These are phyloP conservation scores for Calonectria crousiana DNA, from an alignment of 2,329 filamentous ascomycete genomes.

Conservation along the genomic window DNA sequence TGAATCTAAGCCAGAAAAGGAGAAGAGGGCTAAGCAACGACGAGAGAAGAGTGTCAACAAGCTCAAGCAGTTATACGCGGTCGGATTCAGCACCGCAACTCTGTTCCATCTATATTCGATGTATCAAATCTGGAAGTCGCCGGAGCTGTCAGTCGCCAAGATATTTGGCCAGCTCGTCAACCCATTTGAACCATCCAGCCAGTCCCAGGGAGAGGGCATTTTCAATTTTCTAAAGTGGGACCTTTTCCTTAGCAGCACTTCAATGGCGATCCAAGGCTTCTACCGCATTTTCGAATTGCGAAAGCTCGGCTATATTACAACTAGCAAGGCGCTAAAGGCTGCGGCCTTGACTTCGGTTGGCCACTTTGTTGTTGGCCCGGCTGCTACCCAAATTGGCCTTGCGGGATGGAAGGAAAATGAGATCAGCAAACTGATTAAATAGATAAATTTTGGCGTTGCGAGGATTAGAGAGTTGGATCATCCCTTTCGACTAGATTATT, in stretches of 20 bases:
- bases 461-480: background rate
- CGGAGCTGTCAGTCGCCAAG: background rate
- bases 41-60: background rate
- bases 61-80: background rate
- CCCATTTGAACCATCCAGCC: background rate
- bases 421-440: background rate
- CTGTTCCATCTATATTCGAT: background rate
- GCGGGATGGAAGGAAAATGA: background rate
- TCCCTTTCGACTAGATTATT: background rate
- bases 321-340: background rate
- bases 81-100: background rate
- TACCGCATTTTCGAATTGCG: background rate
- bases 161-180: background rate
- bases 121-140: slow-evolving; percentile 1
- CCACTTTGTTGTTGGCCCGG: background rate
- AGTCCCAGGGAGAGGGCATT: background rate
- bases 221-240: background rate
- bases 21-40: background rate
- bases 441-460: background rate
- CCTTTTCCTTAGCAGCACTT: background rate
- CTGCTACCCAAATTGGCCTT: background rate
- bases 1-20: background rate
- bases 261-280: background rate
- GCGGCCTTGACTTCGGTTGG: background rate
- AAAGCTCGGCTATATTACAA: background rate